Evolutionary conservation across 2,329 filamentous ascomycete genomes (phyloP).

Genomic region (Periconia sp.): DNA sequence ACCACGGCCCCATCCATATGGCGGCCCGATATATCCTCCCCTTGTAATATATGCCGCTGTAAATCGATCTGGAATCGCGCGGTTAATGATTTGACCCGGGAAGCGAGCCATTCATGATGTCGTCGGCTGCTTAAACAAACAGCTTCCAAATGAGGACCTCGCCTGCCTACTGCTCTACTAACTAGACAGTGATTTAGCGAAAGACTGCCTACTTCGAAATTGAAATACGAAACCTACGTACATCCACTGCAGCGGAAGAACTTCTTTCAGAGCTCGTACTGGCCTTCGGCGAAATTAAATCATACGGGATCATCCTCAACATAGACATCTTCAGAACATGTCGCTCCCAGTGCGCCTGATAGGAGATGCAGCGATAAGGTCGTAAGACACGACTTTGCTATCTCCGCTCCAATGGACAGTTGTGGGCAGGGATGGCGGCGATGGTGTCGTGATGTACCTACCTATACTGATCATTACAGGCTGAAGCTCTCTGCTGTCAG

Average conservation of each 20-base stretch:
- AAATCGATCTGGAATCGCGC: slow-evolving; percentile 22
- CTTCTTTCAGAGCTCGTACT: no score
- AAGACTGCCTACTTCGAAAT: slow-evolving; percentile 11
- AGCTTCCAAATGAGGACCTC: slow-evolving; percentile 11
- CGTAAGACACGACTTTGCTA: slow-evolving; percentile 4
- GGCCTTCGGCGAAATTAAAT: background rate
- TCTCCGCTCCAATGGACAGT: background rate
- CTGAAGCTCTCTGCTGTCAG: background rate
- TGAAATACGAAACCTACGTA: slow-evolving; percentile 1
- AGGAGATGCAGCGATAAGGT: slow-evolving; percentile 4
- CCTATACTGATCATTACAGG: slow-evolving; percentile 7
- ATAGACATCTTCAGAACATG: background rate
- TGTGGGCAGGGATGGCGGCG: slow-evolving; percentile 4
- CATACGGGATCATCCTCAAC: background rate
- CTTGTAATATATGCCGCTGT: background rate
- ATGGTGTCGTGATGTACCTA: slow-evolving; percentile 12
- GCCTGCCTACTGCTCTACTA: slow-evolving; percentile 5
- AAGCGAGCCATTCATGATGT: slow-evolving; percentile 24
- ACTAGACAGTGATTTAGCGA: background rate
- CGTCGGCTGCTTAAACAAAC: slow-evolving; percentile 6
- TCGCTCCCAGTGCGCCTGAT: background rate
- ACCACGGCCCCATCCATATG: background rate
- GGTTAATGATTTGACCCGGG: slow-evolving; percentile 21
- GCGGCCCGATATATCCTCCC: background rate
- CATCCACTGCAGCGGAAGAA: background rate